Conservation (phyloP, 164 flowering plant genomes). For the Cinnamomum chago region DNA sequence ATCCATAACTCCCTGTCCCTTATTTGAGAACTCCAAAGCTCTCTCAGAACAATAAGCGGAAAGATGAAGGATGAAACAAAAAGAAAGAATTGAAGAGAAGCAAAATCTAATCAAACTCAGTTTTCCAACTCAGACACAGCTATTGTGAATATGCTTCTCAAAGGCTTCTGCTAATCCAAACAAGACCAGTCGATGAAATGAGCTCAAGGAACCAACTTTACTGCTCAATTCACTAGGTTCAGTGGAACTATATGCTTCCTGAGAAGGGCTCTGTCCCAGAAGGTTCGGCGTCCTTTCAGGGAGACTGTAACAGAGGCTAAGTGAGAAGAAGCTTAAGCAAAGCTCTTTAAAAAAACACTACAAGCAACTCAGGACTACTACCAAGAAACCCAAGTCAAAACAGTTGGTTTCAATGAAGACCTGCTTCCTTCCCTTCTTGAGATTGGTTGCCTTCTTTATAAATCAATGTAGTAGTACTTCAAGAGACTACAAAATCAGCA, state of each 20-base stretch:
- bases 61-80: not conserved
- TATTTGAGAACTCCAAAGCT: not conserved
- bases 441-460: slow-evolving; percentile 24
- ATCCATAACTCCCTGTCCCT: slow-evolving; percentile 27
- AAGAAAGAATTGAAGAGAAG: not conserved
- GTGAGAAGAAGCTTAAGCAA: slow-evolving; percentile 11
- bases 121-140: not conserved
- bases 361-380: slow-evolving; percentile 19
- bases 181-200: not conserved
- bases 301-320: slow-evolving; percentile 42
- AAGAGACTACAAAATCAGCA: slow-evolving; percentile 44
- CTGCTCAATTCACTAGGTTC: slow-evolving; percentile 23
- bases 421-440: slow-evolving; percentile 22
- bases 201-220: slow-evolving; percentile 14
- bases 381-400: slow-evolving; percentile 48
- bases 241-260: slow-evolving; percentile 67
- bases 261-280: slow-evolving; percentile 46
- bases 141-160: not conserved
- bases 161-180: not conserved
- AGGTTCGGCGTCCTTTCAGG: slow-evolving; percentile 73
- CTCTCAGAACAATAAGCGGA: not conserved
- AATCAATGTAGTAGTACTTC: slow-evolving; percentile 52
- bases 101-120: not conserved
- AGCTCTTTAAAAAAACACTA: slow-evolving; percentile 7
- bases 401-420: slow-evolving; percentile 24